A percentile compares a stretch with the other conserved stretches of the same genome.
phyloP scores from a whole-genome alignment of 2,329 filamentous ascomycete genomes.

The Trichoderma endophyticum region DNA sequence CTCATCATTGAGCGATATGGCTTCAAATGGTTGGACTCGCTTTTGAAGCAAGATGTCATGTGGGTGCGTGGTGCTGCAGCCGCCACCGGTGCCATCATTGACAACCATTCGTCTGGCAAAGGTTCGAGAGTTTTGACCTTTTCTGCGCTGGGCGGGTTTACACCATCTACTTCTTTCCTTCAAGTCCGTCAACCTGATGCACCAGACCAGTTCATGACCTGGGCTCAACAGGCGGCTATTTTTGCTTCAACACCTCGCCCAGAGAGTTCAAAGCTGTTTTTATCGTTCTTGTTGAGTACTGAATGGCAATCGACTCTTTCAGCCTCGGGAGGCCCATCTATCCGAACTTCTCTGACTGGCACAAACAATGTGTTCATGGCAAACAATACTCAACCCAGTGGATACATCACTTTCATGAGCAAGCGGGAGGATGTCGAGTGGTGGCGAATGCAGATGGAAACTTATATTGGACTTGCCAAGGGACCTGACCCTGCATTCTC shows the following conservation, averaged over 20 bases:
- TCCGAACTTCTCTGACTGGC: background rate
- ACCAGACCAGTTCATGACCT: slow-evolving; percentile 10
- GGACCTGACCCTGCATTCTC: background rate
- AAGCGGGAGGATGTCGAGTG: background rate
- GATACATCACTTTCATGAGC: slow-evolving; percentile 7
- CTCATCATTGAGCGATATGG: slow-evolving; percentile 4
- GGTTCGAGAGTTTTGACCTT: background rate
- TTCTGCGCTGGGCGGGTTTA: slow-evolving; percentile 2
- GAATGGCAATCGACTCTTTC: background rate
- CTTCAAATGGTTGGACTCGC: slow-evolving; percentile 2
- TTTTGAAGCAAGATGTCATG: slow-evolving; percentile 3
- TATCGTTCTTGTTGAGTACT: background rate
- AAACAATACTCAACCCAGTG: background rate
- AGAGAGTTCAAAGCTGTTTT: background rate
- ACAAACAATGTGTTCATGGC: slow-evolving; percentile 8
- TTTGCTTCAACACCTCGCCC: slow-evolving; percentile 7
- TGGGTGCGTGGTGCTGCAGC: slow-evolving; percentile 10
- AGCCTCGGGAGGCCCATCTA: background rate
- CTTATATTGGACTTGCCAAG: slow-evolving; percentile 1
- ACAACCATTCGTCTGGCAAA: background rate
- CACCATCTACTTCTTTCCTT: slow-evolving; percentile 2
- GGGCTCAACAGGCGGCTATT: slow-evolving; percentile 4
- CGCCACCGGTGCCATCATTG: background rate
- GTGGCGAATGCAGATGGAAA: slow-evolving; percentile 14
- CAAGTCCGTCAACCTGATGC: background rate